phyloP scores from a whole-genome alignment of 2,329 filamentous ascomycete species.

The Chaetothyriales sp. region DNA sequence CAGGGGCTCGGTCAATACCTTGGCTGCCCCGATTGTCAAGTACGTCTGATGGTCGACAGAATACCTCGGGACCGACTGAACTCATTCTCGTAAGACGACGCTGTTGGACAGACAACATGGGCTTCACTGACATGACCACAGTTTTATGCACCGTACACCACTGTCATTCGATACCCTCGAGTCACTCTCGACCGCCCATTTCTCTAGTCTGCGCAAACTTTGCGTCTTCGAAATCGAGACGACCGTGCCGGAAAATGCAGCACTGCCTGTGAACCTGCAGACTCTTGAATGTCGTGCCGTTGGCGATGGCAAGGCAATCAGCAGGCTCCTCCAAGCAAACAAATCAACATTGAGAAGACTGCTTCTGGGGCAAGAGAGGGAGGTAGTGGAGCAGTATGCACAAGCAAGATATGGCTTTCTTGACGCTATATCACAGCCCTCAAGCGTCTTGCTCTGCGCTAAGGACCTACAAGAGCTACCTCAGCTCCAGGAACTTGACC shows the following conservation, averaged over 20 bases:
- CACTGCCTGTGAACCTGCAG: slow-evolving; percentile 9
- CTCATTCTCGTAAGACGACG: slow-evolving; percentile 10
- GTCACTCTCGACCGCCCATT: slow-evolving; percentile 5
- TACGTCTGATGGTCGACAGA: slow-evolving; percentile 8
- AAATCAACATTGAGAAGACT: slow-evolving; percentile 9
- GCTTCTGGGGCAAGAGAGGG: slow-evolving; percentile 16
- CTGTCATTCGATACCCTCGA: slow-evolving; percentile 4
- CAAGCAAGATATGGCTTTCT: slow-evolving; percentile 4
- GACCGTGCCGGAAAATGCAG: not conserved
- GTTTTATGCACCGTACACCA: slow-evolving; percentile 9
- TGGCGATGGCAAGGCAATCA: slow-evolving; percentile 10
- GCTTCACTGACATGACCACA: not conserved
- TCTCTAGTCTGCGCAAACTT: slow-evolving; percentile 8
- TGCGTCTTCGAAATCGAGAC: slow-evolving; percentile 10
- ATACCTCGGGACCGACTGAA: slow-evolving; percentile 8
- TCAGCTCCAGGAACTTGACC: slow-evolving; percentile 10
- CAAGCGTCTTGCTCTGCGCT: slow-evolving; percentile 7
- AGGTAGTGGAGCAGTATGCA: slow-evolving; percentile 12
- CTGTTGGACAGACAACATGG: not conserved
- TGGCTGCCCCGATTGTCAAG: slow-evolving; percentile 3
- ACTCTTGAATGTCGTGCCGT: slow-evolving; percentile 13
- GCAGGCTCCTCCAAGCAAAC: slow-evolving; percentile 12
- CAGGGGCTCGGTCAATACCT: slow-evolving; percentile 6
- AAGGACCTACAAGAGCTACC: slow-evolving; percentile 8
- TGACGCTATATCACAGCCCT: slow-evolving; percentile 9